phyloP scores from a whole-genome alignment of 1,139 yeast species.

The Nakaseomyces uthaithaninus region DNA sequence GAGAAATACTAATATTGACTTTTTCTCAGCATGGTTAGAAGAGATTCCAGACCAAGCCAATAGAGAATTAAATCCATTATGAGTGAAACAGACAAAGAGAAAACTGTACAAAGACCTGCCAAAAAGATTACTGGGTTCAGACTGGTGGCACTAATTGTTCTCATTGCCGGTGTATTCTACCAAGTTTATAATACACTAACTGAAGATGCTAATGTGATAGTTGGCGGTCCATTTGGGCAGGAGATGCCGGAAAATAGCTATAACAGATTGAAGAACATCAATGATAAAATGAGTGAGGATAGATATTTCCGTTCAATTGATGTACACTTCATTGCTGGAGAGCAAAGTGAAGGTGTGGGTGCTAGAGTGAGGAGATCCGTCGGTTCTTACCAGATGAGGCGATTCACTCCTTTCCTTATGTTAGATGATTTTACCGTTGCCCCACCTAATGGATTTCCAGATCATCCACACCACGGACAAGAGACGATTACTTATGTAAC shows the following conservation, averaged over 20 bases:
- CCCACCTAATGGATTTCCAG: conserved; percentile 80
- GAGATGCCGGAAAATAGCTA: background rate
- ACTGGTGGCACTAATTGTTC: too few species aligned
- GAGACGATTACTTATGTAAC: conserved; percentile 75
- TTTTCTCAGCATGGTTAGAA: too few species aligned
- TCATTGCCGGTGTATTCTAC: conserved; percentile 1
- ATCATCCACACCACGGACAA: conserved; percentile 89
- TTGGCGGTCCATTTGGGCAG: background rate
- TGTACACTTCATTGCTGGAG: conserved; percentile 55
- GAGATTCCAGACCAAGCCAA: too few species aligned
- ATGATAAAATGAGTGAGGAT: conserved; percentile 2
- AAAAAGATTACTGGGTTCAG: too few species aligned
- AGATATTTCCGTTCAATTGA: conserved; percentile 41
- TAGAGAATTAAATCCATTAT: too few species aligned
- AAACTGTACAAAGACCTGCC: too few species aligned
- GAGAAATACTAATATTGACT: too few species aligned
- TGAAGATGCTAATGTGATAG: background rate
- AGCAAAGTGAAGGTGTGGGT: conserved; percentile 83
- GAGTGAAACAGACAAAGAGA: too few species aligned
- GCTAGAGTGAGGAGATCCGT: conserved; percentile 78
- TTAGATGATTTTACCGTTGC: conserved; percentile 66
- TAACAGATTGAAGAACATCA: background rate
- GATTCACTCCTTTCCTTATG: conserved; percentile 77
- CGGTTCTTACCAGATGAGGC: conserved; percentile 58
- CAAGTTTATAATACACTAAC: background rate